Conservation (phyloP, 495 filamentous ascomycete species). For the Neurospora sp. region DNA sequence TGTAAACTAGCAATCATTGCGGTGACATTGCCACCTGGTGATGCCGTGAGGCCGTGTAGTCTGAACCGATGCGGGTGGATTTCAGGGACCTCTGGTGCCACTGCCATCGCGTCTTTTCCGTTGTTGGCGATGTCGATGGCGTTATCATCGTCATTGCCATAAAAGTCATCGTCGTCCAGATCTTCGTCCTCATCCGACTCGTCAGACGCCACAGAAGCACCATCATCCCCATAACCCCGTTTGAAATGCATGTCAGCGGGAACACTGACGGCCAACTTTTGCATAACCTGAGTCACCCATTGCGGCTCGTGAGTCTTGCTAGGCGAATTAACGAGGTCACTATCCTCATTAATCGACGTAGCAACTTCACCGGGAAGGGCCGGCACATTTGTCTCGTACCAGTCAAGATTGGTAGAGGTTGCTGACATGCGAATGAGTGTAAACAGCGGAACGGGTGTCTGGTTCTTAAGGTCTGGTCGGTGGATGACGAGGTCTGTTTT, state of each 20-base stretch:
- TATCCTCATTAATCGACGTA: background rate
- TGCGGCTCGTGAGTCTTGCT: constrained; percentile 13
- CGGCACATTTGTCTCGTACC: constrained; percentile 34
- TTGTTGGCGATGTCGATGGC: constrained; percentile 5
- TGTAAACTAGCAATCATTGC: constrained; percentile 31
- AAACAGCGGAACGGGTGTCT: constrained; percentile 23
- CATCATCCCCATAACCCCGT: constrained; percentile 12
- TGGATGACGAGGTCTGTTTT: constrained; percentile 34
- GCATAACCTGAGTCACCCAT: constrained; percentile 32
- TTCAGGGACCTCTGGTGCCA: constrained; percentile 20
- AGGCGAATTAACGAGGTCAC: background rate
- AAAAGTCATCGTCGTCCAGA: constrained; percentile 6
- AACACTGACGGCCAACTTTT: constrained; percentile 26
- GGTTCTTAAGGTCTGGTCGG: constrained; percentile 22
- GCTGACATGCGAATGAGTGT: constrained; percentile 36
- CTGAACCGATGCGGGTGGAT: constrained; percentile 34
- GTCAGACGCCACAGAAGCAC: constrained; percentile 15
- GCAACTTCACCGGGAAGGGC: constrained; percentile 11
- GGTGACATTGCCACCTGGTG: constrained; percentile 33
- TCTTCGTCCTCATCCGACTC: constrained; percentile 12
- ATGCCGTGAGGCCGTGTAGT: constrained; percentile 33
- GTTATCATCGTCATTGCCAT: constrained; percentile 10
- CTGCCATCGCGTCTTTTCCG: constrained; percentile 10
- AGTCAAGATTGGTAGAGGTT: constrained; percentile 31
- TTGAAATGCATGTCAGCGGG: constrained; percentile 19